Evolutionary conservation across 2,329 filamentous ascomycete species (phyloP).

Genomic region (Ophiostoma himal-ulmi): DNA sequence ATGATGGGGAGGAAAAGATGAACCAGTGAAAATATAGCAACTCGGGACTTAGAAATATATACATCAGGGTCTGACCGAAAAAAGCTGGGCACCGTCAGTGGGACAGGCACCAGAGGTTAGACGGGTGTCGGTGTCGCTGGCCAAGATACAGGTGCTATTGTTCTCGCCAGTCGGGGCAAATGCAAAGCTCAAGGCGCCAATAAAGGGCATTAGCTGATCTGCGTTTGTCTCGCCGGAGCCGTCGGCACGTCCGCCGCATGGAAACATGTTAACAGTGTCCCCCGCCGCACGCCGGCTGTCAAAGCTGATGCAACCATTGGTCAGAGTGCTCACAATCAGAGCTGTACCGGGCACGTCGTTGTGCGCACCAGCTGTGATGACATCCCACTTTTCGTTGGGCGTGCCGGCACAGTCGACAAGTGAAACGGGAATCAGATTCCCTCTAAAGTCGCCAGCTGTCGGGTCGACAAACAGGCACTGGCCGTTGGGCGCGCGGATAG

Average conservation of each 20-base stretch:
- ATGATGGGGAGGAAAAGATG: no score
- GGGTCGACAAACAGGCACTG: constrained; percentile 49
- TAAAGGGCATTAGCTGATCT: constrained; percentile 47
- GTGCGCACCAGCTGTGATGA: constrained; percentile 46
- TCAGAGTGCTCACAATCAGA: constrained; percentile 46
- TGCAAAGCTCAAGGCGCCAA: constrained; percentile 38
- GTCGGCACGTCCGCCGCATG: constrained; percentile 47
- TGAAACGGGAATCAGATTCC: constrained; percentile 48
- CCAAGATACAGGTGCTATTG: constrained; percentile 41
- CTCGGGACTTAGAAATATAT: no score
- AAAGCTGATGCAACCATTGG: constrained; percentile 48
- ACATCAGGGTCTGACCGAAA: constrained; percentile 30
- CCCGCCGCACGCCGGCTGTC: constrained; percentile 40
- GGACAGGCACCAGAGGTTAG: constrained; percentile 32
- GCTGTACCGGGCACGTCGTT: constrained; percentile 41
- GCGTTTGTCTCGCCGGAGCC: constrained; percentile 43
- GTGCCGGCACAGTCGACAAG: constrained; percentile 42
- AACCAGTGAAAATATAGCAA: background rate
- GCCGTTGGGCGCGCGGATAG: constrained; percentile 44
- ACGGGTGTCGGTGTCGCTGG: constrained; percentile 30
- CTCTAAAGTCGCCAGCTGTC: constrained; percentile 48
- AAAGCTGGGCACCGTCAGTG: constrained; percentile 31
- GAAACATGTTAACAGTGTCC: constrained; percentile 47
- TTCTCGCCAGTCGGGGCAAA: constrained; percentile 43
- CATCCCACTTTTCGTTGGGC: constrained; percentile 45